These are phyloP conservation scores for Durotheca rogersii DNA, from an alignment of 495 filamentous ascomycete genomes.

Conservation along the genomic window DNA sequence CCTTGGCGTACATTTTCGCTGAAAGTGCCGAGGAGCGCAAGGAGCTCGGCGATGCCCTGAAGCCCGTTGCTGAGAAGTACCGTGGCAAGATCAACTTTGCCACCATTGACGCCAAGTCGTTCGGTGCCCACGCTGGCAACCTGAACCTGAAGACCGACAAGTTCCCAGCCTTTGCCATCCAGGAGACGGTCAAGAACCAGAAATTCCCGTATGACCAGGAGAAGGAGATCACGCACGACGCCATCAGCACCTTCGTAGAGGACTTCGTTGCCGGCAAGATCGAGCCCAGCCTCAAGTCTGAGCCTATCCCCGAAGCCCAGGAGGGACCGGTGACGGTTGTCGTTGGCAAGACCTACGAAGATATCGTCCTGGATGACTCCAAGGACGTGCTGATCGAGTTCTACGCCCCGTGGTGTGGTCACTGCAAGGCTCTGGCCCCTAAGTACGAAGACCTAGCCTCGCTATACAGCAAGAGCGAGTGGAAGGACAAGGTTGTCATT, in stretches of 20 bases:
- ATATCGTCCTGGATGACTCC: conserved; percentile 85
- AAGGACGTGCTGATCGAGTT: conserved; percentile 99
- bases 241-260: conserved; percentile 80
- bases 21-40: conserved; percentile 89
- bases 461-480: conserved; percentile 72
- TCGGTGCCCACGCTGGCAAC: conserved; percentile 93
- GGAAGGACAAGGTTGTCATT: conserved; percentile 80
- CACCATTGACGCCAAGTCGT: conserved; percentile 93
- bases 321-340: conserved; percentile 86
- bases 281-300: conserved; percentile 94
- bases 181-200: conserved; percentile 91
- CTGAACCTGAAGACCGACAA: conserved; percentile 93
- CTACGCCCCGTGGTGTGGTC: conserved; percentile 98
- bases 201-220: conserved; percentile 94
- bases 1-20: conserved; percentile 96
- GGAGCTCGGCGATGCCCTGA: conserved; percentile 64
- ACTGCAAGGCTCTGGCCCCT: conserved; percentile 93
- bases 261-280: conserved; percentile 86
- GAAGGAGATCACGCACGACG: conserved; percentile 72
- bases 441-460: conserved; percentile 89
- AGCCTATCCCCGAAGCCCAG: conserved; percentile 93
- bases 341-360: conserved; percentile 92
- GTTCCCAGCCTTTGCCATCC: conserved; percentile 98
- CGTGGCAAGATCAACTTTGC: conserved; percentile 92
- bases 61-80: conserved; percentile 67